Conservation (phyloP, 805 yeast species). For the Yarrowia yakushimensis region DNA sequence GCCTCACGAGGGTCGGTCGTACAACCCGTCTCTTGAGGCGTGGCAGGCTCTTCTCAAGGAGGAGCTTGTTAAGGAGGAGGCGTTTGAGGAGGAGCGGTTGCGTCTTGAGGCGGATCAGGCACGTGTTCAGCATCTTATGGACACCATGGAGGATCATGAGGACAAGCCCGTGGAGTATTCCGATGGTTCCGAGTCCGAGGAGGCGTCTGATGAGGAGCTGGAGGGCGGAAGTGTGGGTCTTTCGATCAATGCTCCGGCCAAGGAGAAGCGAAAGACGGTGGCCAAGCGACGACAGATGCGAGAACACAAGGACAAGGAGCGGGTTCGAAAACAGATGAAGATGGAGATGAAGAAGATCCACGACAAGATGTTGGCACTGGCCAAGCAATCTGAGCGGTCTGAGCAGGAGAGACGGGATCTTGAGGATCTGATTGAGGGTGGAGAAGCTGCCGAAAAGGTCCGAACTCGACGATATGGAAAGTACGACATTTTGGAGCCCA, state of each 20-base stretch:
- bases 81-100: conserved; percentile 60
- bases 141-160: conserved; percentile 42
- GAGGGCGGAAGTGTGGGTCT: conserved; percentile 42
- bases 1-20: conserved; percentile 87
- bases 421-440: conserved; percentile 27
- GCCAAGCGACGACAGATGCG: conserved; percentile 70
- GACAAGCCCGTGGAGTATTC: conserved; percentile 29
- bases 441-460: conserved; percentile 34
- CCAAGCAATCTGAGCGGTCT: conserved; percentile 38
- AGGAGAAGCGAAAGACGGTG: conserved; percentile 67
- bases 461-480: conserved; percentile 43
- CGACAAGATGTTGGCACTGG: conserved; percentile 56
- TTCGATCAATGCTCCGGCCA: conserved; percentile 70
- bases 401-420: conserved; percentile 30
- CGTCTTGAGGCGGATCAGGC: conserved; percentile 60
- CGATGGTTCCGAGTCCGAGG: too few relatives aligned
- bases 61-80: conserved; percentile 64
- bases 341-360: conserved; percentile 57
- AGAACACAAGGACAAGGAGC: conserved; percentile 55
- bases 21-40: conserved; percentile 79
- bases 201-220: conserved; percentile 39
- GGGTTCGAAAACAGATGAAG: conserved; percentile 33
- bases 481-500: conserved; percentile 46
- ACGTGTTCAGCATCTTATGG: conserved; percentile 63
- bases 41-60: conserved; percentile 71